A percentile compares a stretch with the other conserved stretches of the same genome.
phyloP scores from a whole-genome alignment of 2,329 filamentous ascomycete species.

The Hymenotorrendiella dingleyae region DNA sequence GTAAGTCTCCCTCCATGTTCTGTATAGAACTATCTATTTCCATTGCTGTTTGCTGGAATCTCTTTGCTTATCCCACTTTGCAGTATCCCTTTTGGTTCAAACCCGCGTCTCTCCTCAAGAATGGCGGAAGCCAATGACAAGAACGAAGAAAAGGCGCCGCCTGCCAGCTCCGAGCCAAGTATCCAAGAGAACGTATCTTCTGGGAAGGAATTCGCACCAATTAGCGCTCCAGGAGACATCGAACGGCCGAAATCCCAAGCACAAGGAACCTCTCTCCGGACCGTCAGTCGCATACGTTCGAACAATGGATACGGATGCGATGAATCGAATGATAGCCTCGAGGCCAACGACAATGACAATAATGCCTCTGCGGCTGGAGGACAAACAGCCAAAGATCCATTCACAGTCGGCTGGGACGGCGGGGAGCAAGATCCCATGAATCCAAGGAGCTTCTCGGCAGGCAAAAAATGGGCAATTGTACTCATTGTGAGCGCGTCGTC shows the following conservation, averaged over 20 bases:
- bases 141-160: neutral
- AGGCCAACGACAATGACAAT: conserved; percentile 12
- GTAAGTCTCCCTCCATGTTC: too few relatives aligned
- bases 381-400: conserved; percentile 39
- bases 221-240: conserved; percentile 3
- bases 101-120: too few relatives aligned
- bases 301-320: conserved; percentile 32
- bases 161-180: neutral
- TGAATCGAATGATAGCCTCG: conserved; percentile 12
- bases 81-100: too few relatives aligned
- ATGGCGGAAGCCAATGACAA: conserved; percentile 2
- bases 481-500: conserved; percentile 67
- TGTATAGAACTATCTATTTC: too few relatives aligned
- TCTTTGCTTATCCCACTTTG: too few relatives aligned
- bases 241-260: conserved; percentile 11
- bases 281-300: conserved; percentile 20
- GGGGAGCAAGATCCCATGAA: conserved; percentile 65
- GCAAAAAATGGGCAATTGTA: conserved; percentile 76
- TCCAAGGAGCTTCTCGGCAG: conserved; percentile 60
- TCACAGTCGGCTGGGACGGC: conserved; percentile 70
- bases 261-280: conserved; percentile 3
- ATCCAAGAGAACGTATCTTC: neutral
- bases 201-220: conserved; percentile 21
- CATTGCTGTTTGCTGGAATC: too few relatives aligned
- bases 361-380: conserved; percentile 18